phyloP scores from a whole-genome alignment of 495 filamentous ascomycete genomes.

The Alectoria sarmentosa region DNA sequence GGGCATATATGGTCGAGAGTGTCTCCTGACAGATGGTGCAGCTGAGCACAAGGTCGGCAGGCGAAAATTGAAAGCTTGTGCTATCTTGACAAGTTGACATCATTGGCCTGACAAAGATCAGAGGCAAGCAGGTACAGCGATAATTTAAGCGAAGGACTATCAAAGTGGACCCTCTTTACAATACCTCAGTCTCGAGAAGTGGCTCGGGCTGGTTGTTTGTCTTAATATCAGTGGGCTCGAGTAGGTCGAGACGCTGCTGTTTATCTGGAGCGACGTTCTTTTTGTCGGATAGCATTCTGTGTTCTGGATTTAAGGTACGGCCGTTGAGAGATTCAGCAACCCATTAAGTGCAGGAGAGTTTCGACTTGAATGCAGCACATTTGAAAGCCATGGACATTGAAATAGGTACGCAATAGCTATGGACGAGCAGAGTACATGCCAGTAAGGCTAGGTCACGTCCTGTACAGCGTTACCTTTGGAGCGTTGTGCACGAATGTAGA shows the following conservation, averaged over 20 bases:
- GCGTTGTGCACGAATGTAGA: neutral
- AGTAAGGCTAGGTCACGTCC: neutral
- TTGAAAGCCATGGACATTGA: neutral
- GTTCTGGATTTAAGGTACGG: neutral
- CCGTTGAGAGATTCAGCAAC: neutral
- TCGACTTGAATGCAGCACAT: neutral
- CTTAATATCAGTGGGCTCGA: neutral
- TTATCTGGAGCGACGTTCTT: neutral
- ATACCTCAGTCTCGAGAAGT: neutral
- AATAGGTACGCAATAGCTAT: neutral
- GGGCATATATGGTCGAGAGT: conserved; percentile 34
- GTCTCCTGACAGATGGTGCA: conserved; percentile 37
- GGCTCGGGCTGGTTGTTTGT: neutral
- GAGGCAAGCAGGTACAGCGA: neutral
- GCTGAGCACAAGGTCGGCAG: conserved; percentile 36
- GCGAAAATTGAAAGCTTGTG: neutral
- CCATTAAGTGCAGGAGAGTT: neutral
- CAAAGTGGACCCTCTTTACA: neutral
- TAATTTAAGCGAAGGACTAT: neutral
- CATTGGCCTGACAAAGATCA: neutral
- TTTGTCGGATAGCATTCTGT: neutral
- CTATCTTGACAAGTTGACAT: neutral
- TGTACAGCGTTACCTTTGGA: neutral
- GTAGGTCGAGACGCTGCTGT: neutral
- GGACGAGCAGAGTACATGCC: neutral